Evolutionary conservation across 73 alveolate species (phyloP).

Genomic region (Paramecium primaurelia): DNA sequence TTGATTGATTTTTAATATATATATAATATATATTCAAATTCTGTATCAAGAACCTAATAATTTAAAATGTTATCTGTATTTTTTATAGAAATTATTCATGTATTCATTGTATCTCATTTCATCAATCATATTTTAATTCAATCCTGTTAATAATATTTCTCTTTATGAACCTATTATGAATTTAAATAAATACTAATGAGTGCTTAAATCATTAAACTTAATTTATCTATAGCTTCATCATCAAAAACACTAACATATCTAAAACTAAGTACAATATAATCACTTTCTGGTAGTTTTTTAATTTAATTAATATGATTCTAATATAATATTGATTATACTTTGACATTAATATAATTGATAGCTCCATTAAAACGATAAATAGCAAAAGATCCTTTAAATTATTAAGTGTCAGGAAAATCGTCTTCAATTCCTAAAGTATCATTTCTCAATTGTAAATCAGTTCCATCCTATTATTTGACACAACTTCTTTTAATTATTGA

Average conservation of each 20-base stretch:
- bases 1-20: not conserved
- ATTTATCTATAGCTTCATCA: not conserved
- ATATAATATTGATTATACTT: not conserved
- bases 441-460: not conserved
- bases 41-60: not conserved
- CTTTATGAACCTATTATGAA: not conserved
- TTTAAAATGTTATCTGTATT: not conserved
- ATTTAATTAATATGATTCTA: slow-evolving; percentile 23
- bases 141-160: not conserved
- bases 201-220: not conserved
- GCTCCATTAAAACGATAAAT: slow-evolving; percentile 26
- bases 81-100: not conserved
- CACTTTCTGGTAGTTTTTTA: slow-evolving; percentile 12
- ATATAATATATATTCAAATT: not conserved
- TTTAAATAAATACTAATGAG: not conserved
- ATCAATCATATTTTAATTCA: not conserved
- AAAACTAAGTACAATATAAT: slow-evolving; percentile 21
- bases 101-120: slow-evolving; percentile 17
- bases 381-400: not conserved
- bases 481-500: slow-evolving; percentile 16
- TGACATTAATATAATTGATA: not conserved
- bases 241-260: not conserved
- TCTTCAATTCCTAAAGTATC: not conserved
- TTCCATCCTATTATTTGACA: not conserved
- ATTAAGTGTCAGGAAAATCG: not conserved